phyloP scores from a whole-genome alignment of 2,329 filamentous ascomycete genomes.

The Aspergillus pseudotamarii region DNA sequence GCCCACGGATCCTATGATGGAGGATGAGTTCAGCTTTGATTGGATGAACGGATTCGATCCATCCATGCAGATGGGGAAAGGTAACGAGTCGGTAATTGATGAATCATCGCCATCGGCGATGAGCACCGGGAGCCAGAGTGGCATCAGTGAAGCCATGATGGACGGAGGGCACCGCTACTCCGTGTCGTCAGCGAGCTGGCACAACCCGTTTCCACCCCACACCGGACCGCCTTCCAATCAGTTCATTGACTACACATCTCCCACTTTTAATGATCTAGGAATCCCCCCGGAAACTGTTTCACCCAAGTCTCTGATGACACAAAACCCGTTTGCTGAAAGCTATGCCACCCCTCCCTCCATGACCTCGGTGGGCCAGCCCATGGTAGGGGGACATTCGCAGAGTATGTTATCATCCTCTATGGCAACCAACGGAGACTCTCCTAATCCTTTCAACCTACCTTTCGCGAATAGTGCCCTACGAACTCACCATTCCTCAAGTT shows the following conservation, averaged over 20 bases:
- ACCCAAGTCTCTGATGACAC: slow-evolving; percentile 72
- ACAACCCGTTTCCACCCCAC: slow-evolving; percentile 69
- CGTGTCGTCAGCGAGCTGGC: slow-evolving; percentile 63
- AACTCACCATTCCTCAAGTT: slow-evolving; percentile 62
- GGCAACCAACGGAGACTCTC: slow-evolving; percentile 47
- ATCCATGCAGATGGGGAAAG: slow-evolving; percentile 69
- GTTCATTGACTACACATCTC: slow-evolving; percentile 74
- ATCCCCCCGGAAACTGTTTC: slow-evolving; percentile 73
- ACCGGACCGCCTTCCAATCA: slow-evolving; percentile 66
- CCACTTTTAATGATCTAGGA: slow-evolving; percentile 75
- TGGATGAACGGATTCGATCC: slow-evolving; percentile 84
- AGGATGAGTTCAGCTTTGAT: slow-evolving; percentile 75
- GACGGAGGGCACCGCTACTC: slow-evolving; percentile 71
- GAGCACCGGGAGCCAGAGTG: slow-evolving; percentile 87
- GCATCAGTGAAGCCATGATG: slow-evolving; percentile 79
- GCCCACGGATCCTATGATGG: slow-evolving; percentile 59
- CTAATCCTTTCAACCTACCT: slow-evolving; percentile 51
- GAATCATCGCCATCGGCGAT: slow-evolving; percentile 95
- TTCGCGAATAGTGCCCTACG: slow-evolving; percentile 63
- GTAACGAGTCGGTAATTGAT: slow-evolving; percentile 80
- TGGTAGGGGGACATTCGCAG: slow-evolving; percentile 65
- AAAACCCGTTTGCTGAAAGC: slow-evolving; percentile 68
- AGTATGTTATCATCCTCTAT: slow-evolving; percentile 53
- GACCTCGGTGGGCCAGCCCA: slow-evolving; percentile 71
- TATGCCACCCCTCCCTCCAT: slow-evolving; percentile 79